Conservation (phyloP, 1,139 yeast species). For the Blastobotrys raffinosifermentans region DNA sequence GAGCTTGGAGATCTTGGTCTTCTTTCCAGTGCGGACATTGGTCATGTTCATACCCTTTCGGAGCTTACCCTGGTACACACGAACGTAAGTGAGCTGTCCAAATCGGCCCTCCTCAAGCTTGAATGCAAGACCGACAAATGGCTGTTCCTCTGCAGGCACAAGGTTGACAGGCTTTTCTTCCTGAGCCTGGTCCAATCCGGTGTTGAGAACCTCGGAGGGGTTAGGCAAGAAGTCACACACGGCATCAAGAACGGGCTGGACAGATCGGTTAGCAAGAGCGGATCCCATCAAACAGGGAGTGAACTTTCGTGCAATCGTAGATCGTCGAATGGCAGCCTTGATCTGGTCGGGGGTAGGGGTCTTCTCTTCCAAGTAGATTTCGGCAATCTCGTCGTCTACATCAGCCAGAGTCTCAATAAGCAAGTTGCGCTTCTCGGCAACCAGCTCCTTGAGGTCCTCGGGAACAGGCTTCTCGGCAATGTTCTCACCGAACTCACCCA, state of each 20-base stretch:
- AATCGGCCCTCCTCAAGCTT: constrained; percentile 97
- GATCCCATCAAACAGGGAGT: constrained; percentile 99
- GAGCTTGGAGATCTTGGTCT: constrained; percentile 87
- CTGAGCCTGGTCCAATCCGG: constrained; percentile 71
- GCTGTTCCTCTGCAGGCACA: constrained; percentile 65
- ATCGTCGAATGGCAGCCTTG: constrained; percentile 81
- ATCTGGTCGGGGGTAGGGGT: constrained; percentile 82
- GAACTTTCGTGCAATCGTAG: constrained; percentile 94
- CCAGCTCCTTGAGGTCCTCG: constrained; percentile 62
- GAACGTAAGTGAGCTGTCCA: constrained; percentile 93
- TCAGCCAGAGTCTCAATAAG: constrained; percentile 94
- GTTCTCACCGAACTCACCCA: constrained; percentile 87
- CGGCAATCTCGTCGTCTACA: constrained; percentile 96
- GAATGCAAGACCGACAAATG: constrained; percentile 95
- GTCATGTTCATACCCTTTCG: constrained; percentile 86
- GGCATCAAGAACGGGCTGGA: constrained; percentile 92
- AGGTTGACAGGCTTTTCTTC: constrained; percentile 70
- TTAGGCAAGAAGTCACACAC: constrained; percentile 94
- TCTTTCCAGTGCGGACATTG: constrained; percentile 89
- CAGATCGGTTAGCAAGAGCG: constrained; percentile 91
- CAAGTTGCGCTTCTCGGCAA: constrained; percentile 74
- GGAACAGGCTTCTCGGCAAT: constrained; percentile 64
- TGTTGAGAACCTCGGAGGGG: constrained; percentile 87
- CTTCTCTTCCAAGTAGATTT: constrained; percentile 80
- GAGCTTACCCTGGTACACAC: constrained; percentile 94